A percentile compares a stretch with the other conserved stretches of the same genome.
phyloP scores from a whole-genome alignment of 2,329 filamentous ascomycete genomes.

The Alternaria gansuensis region DNA sequence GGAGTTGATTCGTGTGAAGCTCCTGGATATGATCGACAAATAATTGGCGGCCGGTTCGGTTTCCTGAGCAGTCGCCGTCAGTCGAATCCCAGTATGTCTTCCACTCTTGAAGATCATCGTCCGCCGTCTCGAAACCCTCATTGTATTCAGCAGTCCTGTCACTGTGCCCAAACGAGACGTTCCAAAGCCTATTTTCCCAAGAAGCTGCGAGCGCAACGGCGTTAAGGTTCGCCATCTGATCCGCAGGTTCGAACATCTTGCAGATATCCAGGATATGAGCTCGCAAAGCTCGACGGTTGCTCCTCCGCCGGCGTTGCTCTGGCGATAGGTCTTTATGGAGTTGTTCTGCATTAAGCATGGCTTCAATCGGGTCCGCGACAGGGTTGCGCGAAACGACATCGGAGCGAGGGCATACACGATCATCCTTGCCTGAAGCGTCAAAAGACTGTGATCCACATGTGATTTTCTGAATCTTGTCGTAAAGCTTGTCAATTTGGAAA shows the following conservation, averaged over 20 bases:
- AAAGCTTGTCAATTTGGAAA: background rate
- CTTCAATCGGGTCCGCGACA: background rate
- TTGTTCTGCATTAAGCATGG: background rate
- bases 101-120: background rate
- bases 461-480: background rate
- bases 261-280: background rate
- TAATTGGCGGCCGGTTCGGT: background rate
- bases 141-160: background rate
- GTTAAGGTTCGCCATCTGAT: background rate
- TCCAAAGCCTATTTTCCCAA: background rate
- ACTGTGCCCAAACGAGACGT: background rate
- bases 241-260: background rate
- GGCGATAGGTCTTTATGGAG: background rate
- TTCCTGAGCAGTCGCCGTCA: background rate
- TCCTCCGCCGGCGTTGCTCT: background rate
- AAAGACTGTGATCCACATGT: background rate
- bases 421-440: background rate
- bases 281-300: background rate
- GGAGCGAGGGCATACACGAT: background rate
- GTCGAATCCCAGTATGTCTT: background rate
- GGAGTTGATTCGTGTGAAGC: background rate
- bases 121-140: background rate
- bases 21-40: background rate
- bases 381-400: background rate
- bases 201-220: background rate